Base-by-base conservation (phyloP, 371 early-diverging fungal species). In the Funneliformis caledonium region DNA sequence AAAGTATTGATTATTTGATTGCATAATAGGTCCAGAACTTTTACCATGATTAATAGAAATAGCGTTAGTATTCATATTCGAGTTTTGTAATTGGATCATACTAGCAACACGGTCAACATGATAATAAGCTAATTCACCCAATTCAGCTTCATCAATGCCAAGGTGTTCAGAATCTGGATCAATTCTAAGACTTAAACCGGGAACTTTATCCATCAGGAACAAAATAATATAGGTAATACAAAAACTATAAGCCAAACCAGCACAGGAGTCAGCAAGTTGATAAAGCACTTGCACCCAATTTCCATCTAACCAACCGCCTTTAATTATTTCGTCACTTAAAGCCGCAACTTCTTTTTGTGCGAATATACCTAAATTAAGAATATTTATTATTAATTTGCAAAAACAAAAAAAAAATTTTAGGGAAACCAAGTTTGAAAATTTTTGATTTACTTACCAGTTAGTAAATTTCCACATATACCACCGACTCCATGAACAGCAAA, bases 401-500 rank as follows among this genome's bases (percentile, higher is more conserved):
- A 1, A 10, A 7, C 11, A 50, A 50, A 50, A 50, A 12, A 50
- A 16, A 52, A 52, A 19, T 0, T 26, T 26, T 26, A 26, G 26
- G 26, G 0, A 26, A 26, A 26, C 26, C 26, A 26, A 26, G 26
- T 26, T 26, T 26, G 26, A 26, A 26, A 26, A 19, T 16, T 16
- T 19, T 52, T 12, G 4, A 19, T 52, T 52, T 52, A 0, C 52
- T 52, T 85, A 90, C 97, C 98, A 0, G 97, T 97, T 61, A 96
- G 85, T 33, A 97, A 72, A 81, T 92, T 93, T 11, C 98, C 98
- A 33, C 93, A 87, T 72, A 95, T 83, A 50, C 97, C 98, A 72
- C 97, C 97, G 42, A 96, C 90, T 72, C 96, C 97, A 82, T 96
- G 96, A 45, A 95, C 92, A 42, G 93, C 94, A 88, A 96, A 96